These are phyloP conservation scores for Mycena leptocephala DNA, from an alignment of 768 basidiomycete genomes.

Conservation along the genomic window DNA sequence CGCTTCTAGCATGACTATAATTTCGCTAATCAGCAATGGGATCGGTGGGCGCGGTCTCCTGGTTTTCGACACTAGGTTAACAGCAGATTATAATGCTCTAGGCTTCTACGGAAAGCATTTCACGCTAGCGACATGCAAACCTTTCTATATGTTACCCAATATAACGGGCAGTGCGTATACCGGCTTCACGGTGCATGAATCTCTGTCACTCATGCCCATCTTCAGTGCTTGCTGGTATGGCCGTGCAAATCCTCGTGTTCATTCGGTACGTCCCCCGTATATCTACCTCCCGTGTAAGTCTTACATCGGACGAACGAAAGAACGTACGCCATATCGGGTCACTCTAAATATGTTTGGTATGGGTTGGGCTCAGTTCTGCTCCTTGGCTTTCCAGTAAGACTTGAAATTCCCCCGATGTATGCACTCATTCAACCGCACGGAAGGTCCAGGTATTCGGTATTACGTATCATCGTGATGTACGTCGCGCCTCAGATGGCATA, in stretches of 20 bases:
- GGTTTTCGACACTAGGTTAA: not conserved
- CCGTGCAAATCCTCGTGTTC: constrained; percentile 22
- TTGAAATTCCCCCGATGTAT: not conserved
- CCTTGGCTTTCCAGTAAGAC: constrained; percentile 12
- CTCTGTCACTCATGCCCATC: not conserved
- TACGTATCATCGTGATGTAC: constrained; percentile 16
- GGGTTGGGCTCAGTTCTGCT: constrained; percentile 17
- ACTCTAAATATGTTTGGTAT: not conserved
- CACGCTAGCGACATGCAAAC: not conserved
- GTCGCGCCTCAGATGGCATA: not conserved
- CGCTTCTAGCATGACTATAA: constrained; percentile 14
- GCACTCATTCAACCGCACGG: not conserved
- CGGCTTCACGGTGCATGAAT: not conserved
- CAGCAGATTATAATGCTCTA: not conserved
- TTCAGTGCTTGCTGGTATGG: constrained; percentile 28
- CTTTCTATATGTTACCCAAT: constrained; percentile 28
- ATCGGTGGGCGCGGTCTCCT: constrained; percentile 7
- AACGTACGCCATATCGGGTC: constrained; percentile 30
- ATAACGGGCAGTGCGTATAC: constrained; percentile 22
- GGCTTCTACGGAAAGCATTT: constrained; percentile 16
- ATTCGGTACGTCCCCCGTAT: constrained; percentile 10
- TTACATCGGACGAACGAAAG: not conserved
- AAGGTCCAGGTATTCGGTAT: constrained; percentile 30
- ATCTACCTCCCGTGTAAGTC: not conserved
- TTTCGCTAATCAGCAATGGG: constrained; percentile 30